Conservation (phyloP, 2,329 filamentous ascomycete species). For the Aurifilum marmelostoma region DNA sequence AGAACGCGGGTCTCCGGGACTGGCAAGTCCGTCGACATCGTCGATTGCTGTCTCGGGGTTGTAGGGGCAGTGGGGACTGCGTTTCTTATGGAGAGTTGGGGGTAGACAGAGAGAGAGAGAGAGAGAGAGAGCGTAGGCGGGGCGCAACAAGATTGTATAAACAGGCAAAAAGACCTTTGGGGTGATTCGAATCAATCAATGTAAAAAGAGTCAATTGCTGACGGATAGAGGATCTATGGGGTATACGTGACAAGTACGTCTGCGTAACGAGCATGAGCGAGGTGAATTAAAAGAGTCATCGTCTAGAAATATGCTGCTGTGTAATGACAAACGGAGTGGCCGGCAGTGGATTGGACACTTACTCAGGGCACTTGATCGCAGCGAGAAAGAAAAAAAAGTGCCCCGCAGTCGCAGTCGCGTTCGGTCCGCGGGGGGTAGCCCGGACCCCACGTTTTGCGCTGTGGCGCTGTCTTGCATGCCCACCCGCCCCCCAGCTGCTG, state of each 20-base stretch:
- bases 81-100: background rate
- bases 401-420: constrained; percentile 22
- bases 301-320: constrained; percentile 19
- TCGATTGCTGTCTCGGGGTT: constrained; percentile 6
- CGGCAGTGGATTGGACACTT: constrained; percentile 1
- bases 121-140: background rate
- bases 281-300: constrained; percentile 15
- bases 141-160: background rate
- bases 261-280: constrained; percentile 11
- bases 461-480: constrained; percentile 16
- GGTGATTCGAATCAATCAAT: background rate
- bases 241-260: background rate
- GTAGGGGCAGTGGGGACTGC: background rate
- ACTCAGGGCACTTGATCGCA: background rate
- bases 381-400: constrained; percentile 10
- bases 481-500: constrained; percentile 2
- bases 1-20: constrained; percentile 70
- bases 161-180: background rate
- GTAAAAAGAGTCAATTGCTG: background rate
- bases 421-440: background rate
- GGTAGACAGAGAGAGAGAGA: background rate
- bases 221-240: background rate
- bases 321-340: constrained; percentile 21
- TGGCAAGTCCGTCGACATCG: constrained; percentile 46
- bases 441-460: constrained; percentile 23